Conservation (phyloP, 768 basidiomycete species). For the Boletus reticulatus region DNA sequence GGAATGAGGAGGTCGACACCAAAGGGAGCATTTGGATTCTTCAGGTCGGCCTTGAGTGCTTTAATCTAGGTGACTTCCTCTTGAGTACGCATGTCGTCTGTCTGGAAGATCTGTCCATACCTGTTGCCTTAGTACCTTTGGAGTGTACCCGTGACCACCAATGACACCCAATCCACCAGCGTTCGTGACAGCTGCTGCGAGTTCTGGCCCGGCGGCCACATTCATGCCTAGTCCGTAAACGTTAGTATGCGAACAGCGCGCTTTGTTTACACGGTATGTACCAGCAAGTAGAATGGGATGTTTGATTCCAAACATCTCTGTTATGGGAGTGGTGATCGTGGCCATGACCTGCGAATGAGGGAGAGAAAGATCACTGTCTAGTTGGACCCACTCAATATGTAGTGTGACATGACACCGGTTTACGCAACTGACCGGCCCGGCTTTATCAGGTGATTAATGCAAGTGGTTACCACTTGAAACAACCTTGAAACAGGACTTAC, state of each 20-base stretch:
- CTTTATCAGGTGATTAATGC: too few relatives aligned
- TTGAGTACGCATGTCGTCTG: background rate
- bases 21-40: slow-evolving; percentile 77
- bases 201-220: slow-evolving; percentile 71
- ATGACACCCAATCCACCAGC: slow-evolving; percentile 93
- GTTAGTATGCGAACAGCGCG: slow-evolving; percentile 38
- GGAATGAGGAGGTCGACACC: slow-evolving; percentile 91
- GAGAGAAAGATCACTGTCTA: too few relatives aligned
- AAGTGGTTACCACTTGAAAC: too few relatives aligned
- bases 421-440: too few relatives aligned
- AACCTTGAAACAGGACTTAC: too few relatives aligned
- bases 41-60: slow-evolving; percentile 67
- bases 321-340: slow-evolving; percentile 82
- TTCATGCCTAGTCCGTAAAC: slow-evolving; percentile 49
- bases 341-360: slow-evolving; percentile 21
- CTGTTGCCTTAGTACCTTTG: slow-evolving; percentile 75
- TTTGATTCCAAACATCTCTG: slow-evolving; percentile 83
- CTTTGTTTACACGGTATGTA: slow-evolving; percentile 16
- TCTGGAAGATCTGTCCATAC: slow-evolving; percentile 36
- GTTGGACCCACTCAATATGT: too few relatives aligned
- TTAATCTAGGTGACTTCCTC: slow-evolving; percentile 49
- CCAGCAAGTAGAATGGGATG: slow-evolving; percentile 88
- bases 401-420: background rate
- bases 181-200: slow-evolving; percentile 92
- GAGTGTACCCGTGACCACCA: slow-evolving; percentile 85